Base-by-base conservation (phyloP, 345 rosid species). In the Ceriops decandra region DNA sequence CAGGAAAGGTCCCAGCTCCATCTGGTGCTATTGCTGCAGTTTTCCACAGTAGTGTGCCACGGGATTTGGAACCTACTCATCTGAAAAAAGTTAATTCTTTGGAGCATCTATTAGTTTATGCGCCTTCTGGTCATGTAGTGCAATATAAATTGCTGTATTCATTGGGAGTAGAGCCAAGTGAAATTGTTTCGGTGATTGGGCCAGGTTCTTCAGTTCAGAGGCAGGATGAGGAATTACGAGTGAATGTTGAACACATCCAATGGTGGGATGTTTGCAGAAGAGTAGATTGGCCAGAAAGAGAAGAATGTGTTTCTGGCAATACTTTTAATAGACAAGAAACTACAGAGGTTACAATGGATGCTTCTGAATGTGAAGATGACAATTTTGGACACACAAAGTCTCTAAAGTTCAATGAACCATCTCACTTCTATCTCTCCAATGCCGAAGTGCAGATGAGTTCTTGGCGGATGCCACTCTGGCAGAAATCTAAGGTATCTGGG, bases 191-290 rank as follows among this genome's bases (percentile, higher is more conserved):
- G 2, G 77, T 87, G 83, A 74, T 20, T 38, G 84, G 77, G 27
- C 80, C 83, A 57, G 78, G 72, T 64, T 75, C 90, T 76, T 77
- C 90, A 21, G 22, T 74, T 51, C 93, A 81, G 70, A 68, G 80
- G 20, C 98, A 82, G 68, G 95, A 89, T 71, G 99, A 95, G 74
- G 99, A 88, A 63, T 65, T 86, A 49, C 81, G 84, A 67, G 88
- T 90, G 58, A 90, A 85, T 77, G 95, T 84, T 59, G 96, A 90
- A 77, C 82, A 93, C 49, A 76, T 92, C 67, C 98, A 95, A 75
- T 82, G 93, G 80, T 95, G 98, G 98, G 99, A 95, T 84, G 99
- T 95, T 62, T 92, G 98, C 72, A 80, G 98, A 72, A 84, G 92
- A 79, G 68, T 83, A 64, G 85, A 87, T 81, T 95, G 99, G 99